Evolutionary conservation across 2,329 filamentous ascomycete species (phyloP).

Genomic region (Onygenales sp.): DNA sequence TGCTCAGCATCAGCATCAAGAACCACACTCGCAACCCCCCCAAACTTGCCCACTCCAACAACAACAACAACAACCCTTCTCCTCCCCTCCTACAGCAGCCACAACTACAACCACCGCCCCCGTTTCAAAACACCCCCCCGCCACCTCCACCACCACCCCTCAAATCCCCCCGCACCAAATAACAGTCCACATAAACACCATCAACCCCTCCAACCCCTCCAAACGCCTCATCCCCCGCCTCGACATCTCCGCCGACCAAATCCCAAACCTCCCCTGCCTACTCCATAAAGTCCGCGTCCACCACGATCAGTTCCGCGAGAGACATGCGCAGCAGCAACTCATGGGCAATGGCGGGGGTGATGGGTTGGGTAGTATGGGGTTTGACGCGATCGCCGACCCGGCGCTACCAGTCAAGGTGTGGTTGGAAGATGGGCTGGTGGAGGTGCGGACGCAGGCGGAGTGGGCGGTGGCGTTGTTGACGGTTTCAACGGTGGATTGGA

Average conservation of each 20-base stretch:
- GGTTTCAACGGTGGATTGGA: slow-evolving; percentile 36
- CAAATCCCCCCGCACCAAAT: slow-evolving; percentile 11
- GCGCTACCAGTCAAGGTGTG: slow-evolving; percentile 26
- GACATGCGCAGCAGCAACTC: slow-evolving; percentile 8
- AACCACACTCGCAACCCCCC: background rate
- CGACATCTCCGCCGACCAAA: slow-evolving; percentile 27
- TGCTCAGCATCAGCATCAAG: slow-evolving; percentile 11
- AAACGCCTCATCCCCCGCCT: slow-evolving; percentile 31
- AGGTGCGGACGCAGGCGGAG: slow-evolving; percentile 30
- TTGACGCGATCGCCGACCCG: slow-evolving; percentile 2
- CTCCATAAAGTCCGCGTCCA: slow-evolving; percentile 22
- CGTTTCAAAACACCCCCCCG: background rate
- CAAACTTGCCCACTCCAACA: background rate
- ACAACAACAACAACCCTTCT: background rate
- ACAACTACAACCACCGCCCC: background rate
- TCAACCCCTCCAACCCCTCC: slow-evolving; percentile 1
- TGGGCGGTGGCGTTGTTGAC: slow-evolving; percentile 37
- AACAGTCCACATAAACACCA: slow-evolving; percentile 27
- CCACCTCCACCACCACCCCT: slow-evolving; percentile 7
- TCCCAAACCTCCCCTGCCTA: slow-evolving; percentile 23
- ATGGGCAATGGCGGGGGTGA: background rate
- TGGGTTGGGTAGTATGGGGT: background rate
- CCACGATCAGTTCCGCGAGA: slow-evolving; percentile 16
- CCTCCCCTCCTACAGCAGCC: background rate
- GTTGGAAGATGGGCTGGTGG: slow-evolving; percentile 32